Base-by-base conservation (phyloP, 108 stramenopile species). In the Chaetoceros tenuissimus region DNA sequence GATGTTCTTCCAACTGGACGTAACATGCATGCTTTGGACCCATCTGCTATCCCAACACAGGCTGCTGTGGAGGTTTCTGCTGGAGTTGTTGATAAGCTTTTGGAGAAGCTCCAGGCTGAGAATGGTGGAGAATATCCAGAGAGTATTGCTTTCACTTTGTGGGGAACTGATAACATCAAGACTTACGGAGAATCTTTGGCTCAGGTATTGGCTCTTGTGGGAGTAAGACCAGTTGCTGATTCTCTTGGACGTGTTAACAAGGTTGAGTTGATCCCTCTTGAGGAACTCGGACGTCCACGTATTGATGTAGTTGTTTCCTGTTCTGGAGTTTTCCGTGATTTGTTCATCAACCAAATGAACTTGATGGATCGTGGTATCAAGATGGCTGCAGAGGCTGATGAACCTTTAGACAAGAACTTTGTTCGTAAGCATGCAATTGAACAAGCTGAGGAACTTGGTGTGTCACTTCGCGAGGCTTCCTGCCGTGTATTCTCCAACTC, bases 281-380 rank as follows among this genome's bases (percentile, higher is more conserved):
- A 97, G 62, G 80, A 93, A 58, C 89, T 97, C 53, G 93, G 93
- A 18, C 84, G 96, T 43, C 96, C 96, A 48, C 92, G 96, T 63
- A 75, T 97, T 57, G 96, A 97, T 69, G 96, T 97, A 48, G 96
- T 97, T 48, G 96, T 97, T 7, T 93, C 92, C 0, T 97, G 96
- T 77, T 95, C 94, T 26, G 96, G 96, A 49, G 96, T 97, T 45
- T 97, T 97, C 93, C 90, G 96, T 58, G 96, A 97, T 71, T 75
- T 97, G 20, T 97, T 97, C 89, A 97, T 97, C 87, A 97, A 97
- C 86, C 96, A 97, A 73, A 97, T 97, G 96, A 97, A 97, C 78
- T 70, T 97, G 58, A 90, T 97, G 72, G 96, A 97, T 79, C 80
- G 96, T 48, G 96, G 90, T 47, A 92, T 97, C 72, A 97, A 97